A percentile compares a stretch with the other conserved stretches of the same genome.
Conservation (phyloP, 495 filamentous ascomycete species). For the Penicillium salamii region DNA sequence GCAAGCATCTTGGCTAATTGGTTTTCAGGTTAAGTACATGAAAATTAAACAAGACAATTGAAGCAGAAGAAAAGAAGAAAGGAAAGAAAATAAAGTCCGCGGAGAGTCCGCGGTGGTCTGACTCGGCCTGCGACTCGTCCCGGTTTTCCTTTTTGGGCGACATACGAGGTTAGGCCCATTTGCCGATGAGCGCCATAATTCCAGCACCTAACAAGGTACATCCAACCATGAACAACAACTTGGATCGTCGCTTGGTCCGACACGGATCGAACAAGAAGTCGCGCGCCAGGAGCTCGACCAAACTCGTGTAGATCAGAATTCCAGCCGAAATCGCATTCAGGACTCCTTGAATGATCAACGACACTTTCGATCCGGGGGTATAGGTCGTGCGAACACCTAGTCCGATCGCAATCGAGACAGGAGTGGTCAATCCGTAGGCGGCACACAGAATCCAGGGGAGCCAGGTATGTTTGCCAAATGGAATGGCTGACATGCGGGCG, state of each 20-base stretch:
- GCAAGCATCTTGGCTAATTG: too few species aligned
- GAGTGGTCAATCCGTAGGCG: conserved; percentile 38
- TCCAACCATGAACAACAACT: conserved; percentile 35
- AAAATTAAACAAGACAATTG: too few species aligned
- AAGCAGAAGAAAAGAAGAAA: too few species aligned
- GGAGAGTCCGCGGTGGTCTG: too few species aligned
- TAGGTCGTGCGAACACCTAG: conserved; percentile 41
- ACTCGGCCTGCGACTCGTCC: too few species aligned
- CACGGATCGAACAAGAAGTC: conserved; percentile 42
- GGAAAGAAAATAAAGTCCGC: background rate
- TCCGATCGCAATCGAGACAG: conserved; percentile 39
- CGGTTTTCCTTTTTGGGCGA: too few species aligned
- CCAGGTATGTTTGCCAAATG: conserved; percentile 46
- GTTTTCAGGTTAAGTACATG: too few species aligned
- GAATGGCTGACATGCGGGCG: conserved; percentile 38
- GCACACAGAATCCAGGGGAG: conserved; percentile 36
- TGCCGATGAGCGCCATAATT: conserved; percentile 38
- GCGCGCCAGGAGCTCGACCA: conserved; percentile 38
- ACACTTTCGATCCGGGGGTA: conserved; percentile 23
- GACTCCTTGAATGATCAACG: conserved; percentile 36
- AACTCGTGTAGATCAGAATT: conserved; percentile 40
- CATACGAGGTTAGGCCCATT: conserved; percentile 42
- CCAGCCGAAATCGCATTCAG: conserved; percentile 38
- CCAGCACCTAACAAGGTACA: conserved; percentile 33
- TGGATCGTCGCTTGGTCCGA: conserved; percentile 23